Evolutionary conservation across 2,329 filamentous ascomycete species (phyloP), one percentile per base, ranked within the genome.

Genomic region (Cladosporium oxysporum): DNA sequence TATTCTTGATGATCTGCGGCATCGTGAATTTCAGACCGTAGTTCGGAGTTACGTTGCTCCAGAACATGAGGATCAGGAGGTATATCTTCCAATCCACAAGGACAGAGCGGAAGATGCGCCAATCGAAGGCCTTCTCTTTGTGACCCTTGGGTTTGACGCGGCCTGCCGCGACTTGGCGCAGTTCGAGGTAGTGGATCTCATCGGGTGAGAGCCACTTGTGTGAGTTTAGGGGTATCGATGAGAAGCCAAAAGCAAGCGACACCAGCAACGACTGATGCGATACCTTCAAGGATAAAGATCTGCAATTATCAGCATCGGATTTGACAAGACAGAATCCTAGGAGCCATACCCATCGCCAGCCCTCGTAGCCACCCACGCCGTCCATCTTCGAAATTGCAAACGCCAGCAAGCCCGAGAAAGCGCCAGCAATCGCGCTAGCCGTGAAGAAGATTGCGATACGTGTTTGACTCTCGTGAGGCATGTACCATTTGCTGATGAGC

Each of bases 211-310:
- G 80, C 72, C 90, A 90, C 0, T 74, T 76, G 3, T 88, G 86
- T 1, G 77, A 81, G 6, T 1, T 87, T 87, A 69, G 86, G 89
- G 72, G 89, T 87, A 65, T 85, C 77, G 72, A 89, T 85, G 55
- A 80, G 77, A 74, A 82, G 10, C 66, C 62, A 85, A 63, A 68
- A 71, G 21, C 67, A 66, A 35, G 67, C 68, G 71, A 81, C 83
- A 47, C 81, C 82, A 49, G 73, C 71, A 44, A 82, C 68, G 50
- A 83, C 77, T 0, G 69, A 70, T n/a, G 68, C 62, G 4, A 73
- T 67, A 37, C 69, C 70, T 67, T 74, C 68, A 8, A 71, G 63
- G 49, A 69, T 65, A 60, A 68, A 69, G 11, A 65, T 65, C 62
- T 66, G 26, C 14, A 2, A 7, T 2, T 18, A 11, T 55, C 57